Conservation (phyloP, 2,329 filamentous ascomycete genomes). For the Epichloe glyceriae region DNA sequence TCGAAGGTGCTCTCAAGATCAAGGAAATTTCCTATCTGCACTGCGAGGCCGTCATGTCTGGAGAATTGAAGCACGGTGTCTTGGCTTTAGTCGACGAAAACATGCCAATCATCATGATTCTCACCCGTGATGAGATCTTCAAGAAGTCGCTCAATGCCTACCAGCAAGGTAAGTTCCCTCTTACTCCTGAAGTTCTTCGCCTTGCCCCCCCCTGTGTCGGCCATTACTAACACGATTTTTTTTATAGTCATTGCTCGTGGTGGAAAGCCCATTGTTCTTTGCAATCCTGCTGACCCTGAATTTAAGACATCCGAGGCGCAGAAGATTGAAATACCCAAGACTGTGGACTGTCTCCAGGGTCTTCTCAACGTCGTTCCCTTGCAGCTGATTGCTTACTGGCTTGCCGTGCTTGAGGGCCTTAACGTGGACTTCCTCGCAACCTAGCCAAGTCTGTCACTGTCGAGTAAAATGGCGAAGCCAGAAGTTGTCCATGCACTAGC, state of each 20-base stretch:
- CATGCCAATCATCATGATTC: conserved; percentile 98
- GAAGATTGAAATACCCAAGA: conserved; percentile 95
- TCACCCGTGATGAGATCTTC: conserved; percentile 92
- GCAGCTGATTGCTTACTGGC: conserved; percentile 98
- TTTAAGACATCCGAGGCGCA: conserved; percentile 81
- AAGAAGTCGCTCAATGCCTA: conserved; percentile 99
- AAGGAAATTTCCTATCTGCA: conserved; percentile 99
- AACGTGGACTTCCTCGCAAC: conserved; percentile 98
- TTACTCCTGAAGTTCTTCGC: neutral
- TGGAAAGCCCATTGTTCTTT: conserved; percentile 96
- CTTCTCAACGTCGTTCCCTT: conserved; percentile 95
- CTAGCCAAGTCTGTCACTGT: conserved; percentile 98
- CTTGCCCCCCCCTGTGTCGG: neutral
- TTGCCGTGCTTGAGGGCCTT: conserved; percentile 86
- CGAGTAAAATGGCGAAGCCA: conserved; percentile 52
- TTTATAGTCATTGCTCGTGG: conserved; percentile 75
- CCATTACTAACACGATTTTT: conserved; percentile 9
- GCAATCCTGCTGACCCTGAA: conserved; percentile 80
- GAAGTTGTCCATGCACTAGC: neutral
- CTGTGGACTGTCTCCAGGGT: conserved; percentile 89
- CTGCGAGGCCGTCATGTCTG: conserved; percentile 99
- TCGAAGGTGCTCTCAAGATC: conserved; percentile 97
- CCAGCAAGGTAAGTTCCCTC: conserved; percentile 61
- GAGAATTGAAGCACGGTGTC: conserved; percentile 98
- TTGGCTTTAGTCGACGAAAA: conserved; percentile 95